A percentile compares a stretch with the other conserved stretches of the same genome.
Conservation (phyloP, 2,329 filamentous ascomycete species). For the Xylaria sp. region DNA sequence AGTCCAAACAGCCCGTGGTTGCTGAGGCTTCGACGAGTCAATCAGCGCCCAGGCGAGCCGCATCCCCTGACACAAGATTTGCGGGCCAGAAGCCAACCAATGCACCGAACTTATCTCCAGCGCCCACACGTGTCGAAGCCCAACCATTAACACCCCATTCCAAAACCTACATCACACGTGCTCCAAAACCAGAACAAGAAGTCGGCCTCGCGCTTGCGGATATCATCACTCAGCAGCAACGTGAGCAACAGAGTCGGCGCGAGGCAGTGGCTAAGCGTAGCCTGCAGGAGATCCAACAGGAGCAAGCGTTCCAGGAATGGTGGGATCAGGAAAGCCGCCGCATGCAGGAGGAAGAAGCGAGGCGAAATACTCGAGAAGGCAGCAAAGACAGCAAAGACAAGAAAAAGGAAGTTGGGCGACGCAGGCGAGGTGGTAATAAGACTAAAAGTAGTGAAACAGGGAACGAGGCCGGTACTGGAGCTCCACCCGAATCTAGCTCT, state of each 20-base stretch:
- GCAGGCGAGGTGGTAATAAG: conserved; percentile 11
- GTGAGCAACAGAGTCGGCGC: conserved; percentile 74
- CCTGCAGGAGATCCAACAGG: conserved; percentile 89
- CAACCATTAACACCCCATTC: conserved; percentile 53
- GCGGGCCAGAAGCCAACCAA: conserved; percentile 47
- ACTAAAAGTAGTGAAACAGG: conserved; percentile 5
- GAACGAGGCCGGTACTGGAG: not conserved
- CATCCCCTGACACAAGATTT: conserved; percentile 59
- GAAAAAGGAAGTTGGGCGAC: conserved; percentile 20
- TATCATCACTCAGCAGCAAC: conserved; percentile 81
- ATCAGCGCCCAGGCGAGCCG: conserved; percentile 43
- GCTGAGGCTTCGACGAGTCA: conserved; percentile 37
- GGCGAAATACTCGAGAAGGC: conserved; percentile 38
- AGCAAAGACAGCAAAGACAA: conserved; percentile 40
- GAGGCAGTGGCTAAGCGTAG: conserved; percentile 85
- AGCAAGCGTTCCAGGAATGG: conserved; percentile 96
- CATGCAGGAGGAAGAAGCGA: conserved; percentile 58
- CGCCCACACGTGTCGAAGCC: conserved; percentile 27
- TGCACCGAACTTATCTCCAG: conserved; percentile 31
- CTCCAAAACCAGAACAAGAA: conserved; percentile 56
- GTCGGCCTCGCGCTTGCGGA: conserved; percentile 74
- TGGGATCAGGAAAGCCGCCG: conserved; percentile 81
- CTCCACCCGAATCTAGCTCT: conserved; percentile 5
- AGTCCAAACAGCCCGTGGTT: conserved; percentile 40
- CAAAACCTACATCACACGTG: conserved; percentile 52